Evolutionary conservation across 225 moss, liverwort and hornwort genomes (phyloP), one percentile per base, ranked within the genome.

Genomic region (Sphagnum contortum): DNA sequence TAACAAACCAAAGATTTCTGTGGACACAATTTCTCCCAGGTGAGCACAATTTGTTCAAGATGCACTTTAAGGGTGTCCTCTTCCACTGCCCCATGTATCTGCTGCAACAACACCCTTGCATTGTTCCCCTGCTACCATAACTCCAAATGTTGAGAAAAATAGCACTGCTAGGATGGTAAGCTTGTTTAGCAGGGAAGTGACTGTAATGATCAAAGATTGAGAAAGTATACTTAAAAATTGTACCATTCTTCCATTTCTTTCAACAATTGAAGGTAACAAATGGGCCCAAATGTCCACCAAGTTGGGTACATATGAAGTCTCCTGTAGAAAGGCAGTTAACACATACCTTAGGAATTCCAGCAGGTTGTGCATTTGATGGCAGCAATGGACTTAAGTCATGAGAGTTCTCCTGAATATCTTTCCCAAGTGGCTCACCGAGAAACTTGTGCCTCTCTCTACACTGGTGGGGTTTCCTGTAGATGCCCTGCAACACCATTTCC

Each of bases 391-490:
- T 89, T 14, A 72, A 72, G 14, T 91, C 91, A 59, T 91, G 83
- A 66, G 77, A 81, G 76, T 75, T 88, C 56, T 94, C 91, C 66
- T 63, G 66, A 69, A 83, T 85, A 73, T 89, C 87, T 56, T 64
- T 72, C 58, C 73, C 79, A 44, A 75, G 68, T 58, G 79, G 79
- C 63, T 91, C 91, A 14, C 79, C 80, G 48, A 91, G 68, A 72
- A 81, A 63, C 70, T 67, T 73, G 77, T 94, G 80, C 29, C 87
- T 79, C 71, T 94, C 94, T 66, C 79, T 85, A 71, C 91, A 94
- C 54, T 94, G 87, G 66, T 85, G 80, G 48, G 94, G 80, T 72
- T 81, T 88, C 46, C 91, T 80, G 48, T 79, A 94, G 61, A 94
- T 78, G 47, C 91, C 88, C 91, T 94, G 75, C 6, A n/a, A n/a